Percentiles rank a stretch among this genome's conserved stretches.
Evolutionary conservation across 768 basidiomycete species (phyloP).

Genomic region (Trametes gibbosa): DNA sequence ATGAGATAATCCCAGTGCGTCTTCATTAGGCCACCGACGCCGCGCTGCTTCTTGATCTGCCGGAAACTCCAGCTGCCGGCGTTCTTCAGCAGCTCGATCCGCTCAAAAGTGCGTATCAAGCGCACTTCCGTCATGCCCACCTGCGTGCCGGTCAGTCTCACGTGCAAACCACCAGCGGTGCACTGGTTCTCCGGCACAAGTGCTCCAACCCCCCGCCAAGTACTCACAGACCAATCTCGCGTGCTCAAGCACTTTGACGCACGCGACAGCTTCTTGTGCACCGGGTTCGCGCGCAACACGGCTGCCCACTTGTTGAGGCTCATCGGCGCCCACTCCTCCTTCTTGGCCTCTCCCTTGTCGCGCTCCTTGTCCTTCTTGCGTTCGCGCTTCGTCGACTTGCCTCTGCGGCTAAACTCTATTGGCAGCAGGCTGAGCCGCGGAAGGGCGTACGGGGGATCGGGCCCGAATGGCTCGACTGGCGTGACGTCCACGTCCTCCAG

Average conservation of each 20-base stretch:
- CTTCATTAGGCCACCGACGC: slow-evolving; percentile 69
- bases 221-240: slow-evolving; percentile 77
- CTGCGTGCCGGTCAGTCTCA: slow-evolving; percentile 36
- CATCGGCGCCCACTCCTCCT: slow-evolving; percentile 63
- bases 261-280: slow-evolving; percentile 64
- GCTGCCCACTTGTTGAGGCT: slow-evolving; percentile 55
- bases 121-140: slow-evolving; percentile 78
- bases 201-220: no score
- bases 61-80: slow-evolving; percentile 86
- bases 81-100: slow-evolving; percentile 80
- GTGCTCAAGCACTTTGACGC: slow-evolving; percentile 78
- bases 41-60: slow-evolving; percentile 92
- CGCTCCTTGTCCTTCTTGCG: slow-evolving; percentile 52
- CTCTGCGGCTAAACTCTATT: slow-evolving; percentile 49
- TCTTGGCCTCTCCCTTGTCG: slow-evolving; percentile 44
- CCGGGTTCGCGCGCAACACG: slow-evolving; percentile 71
- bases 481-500: not conserved
- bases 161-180: not conserved
- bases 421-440: slow-evolving; percentile 57
- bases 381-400: slow-evolving; percentile 43
- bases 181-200: not conserved
- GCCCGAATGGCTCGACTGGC: slow-evolving; percentile 19
- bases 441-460: slow-evolving; percentile 48
- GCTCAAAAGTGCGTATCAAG: slow-evolving; percentile 75
- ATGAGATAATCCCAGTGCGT: slow-evolving; percentile 94